Percentiles rank a stretch among this genome's conserved stretches.
phyloP scores from a whole-genome alignment of 2,329 filamentous ascomycete genomes.

The Biscogniauxia mediterranea region DNA sequence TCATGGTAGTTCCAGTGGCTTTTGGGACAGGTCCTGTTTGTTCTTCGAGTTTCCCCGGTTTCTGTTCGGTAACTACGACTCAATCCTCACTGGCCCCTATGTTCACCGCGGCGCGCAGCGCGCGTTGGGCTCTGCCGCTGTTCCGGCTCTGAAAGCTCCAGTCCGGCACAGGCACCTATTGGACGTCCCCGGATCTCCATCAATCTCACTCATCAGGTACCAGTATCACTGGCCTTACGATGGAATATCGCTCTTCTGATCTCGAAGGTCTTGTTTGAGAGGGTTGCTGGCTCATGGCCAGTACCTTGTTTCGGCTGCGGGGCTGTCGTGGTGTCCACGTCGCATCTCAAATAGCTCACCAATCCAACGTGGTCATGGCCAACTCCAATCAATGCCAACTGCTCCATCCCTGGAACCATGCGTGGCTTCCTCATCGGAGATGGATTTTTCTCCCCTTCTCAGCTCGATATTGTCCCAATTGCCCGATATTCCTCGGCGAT shows the following conservation, averaged over 20 bases:
- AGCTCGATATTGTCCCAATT: background rate
- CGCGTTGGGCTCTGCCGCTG: constrained; percentile 6
- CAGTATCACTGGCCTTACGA: background rate
- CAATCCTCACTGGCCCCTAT: constrained; percentile 13
- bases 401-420: background rate
- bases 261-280: background rate
- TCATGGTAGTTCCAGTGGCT: constrained; percentile 7
- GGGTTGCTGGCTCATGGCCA: background rate
- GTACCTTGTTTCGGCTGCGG: background rate
- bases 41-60: constrained; percentile 19
- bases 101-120: constrained; percentile 2
- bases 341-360: background rate
- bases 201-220: background rate
- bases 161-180: background rate
- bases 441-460: background rate
- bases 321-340: background rate
- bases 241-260: background rate
- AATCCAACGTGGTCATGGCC: background rate
- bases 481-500: background rate
- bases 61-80: constrained; percentile 30
- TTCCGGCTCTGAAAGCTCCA: background rate
- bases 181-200: background rate
- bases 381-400: background rate
- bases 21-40: constrained; percentile 7
- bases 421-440: background rate